A percentile compares a stretch with the other conserved stretches of the same genome.
These are phyloP conservation scores for Niebla homalea DNA, from an alignment of 495 filamentous ascomycete genomes.

Conservation along the genomic window DNA sequence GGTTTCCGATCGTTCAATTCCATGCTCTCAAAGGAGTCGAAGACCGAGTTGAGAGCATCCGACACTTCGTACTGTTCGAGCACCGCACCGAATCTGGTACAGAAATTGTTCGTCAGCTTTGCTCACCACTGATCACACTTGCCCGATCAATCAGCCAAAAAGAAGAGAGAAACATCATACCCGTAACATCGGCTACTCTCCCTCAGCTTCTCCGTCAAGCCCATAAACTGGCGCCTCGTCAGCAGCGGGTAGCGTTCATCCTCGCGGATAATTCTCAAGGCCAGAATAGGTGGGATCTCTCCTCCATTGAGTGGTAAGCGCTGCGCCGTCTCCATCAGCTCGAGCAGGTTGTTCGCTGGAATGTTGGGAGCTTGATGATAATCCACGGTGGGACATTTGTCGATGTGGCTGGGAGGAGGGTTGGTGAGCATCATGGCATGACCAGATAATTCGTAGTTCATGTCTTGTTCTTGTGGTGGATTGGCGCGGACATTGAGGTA, in stretches of 20 bases:
- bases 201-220: conserved; percentile 56
- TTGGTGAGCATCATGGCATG: conserved; percentile 11
- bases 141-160: conserved; percentile 12
- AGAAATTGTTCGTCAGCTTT: conserved; percentile 4
- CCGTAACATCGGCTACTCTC: conserved; percentile 87
- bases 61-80: conserved; percentile 85
- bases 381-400: conserved; percentile 31
- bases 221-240: conserved; percentile 53
- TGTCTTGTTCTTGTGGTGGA: conserved; percentile 20
- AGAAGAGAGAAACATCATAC: conserved; percentile 33
- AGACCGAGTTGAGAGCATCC: conserved; percentile 66
- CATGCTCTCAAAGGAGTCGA: conserved; percentile 17
- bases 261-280: conserved; percentile 66
- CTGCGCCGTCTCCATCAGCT: conserved; percentile 71
- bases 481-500: conserved; percentile 34
- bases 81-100: conserved; percentile 60
- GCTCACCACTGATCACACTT: neutral
- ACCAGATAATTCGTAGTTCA: conserved; percentile 28
- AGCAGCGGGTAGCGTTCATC: conserved; percentile 56
- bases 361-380: conserved; percentile 38
- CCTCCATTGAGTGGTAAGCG: conserved; percentile 75
- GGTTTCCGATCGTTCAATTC: neutral
- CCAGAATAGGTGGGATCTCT: conserved; percentile 96
- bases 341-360: conserved; percentile 57
- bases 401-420: conserved; percentile 39